Evolutionary conservation across 1,139 yeast species (phyloP), one percentile per base, ranked within the genome.

Genomic region (Candida sp.): DNA sequence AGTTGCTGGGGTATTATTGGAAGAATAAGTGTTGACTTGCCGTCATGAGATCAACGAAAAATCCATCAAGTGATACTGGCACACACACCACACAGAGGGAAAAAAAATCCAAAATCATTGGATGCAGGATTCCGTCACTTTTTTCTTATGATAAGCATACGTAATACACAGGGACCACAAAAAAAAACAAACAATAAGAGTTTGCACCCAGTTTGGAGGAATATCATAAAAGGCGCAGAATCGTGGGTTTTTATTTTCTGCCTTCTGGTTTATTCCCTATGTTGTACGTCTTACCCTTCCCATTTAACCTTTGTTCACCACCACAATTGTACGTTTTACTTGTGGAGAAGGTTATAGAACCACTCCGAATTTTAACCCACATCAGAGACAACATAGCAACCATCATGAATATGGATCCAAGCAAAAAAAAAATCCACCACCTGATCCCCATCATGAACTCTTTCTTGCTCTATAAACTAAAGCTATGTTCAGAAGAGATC

Each of bases 321-420:
- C 17, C 17, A 17, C 17, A 17, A 17, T 17, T 17, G 17, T 17
- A 17, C 17, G 17, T 17, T 23, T 25, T 23, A 2, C 5, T 22
- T 25, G 42, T 38, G 42, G 31, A 38, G 42, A 38, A 38, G 42
- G 31, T 11, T 11, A 26, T 38, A n/a, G 42, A 38, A 34, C 38
- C 38, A 12, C 8, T 17, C 23, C 38, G 38, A 12, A 17, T 17
- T 17, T 17, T 17, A 17, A 17, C 17, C 17, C n/a, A n/a, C n/a
- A n/a, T n/a, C n/a, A n/a, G n/a, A n/a, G n/a, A n/a, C n/a, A n/a
- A n/a, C n/a, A 17, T 2, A 17, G 17, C 17, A 17, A 17, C 17
- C 17, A 17, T 17, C 17, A 17, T 17, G 17, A 17, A 17, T 2
- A 17, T 2, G 17, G 12, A 4, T 22, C 17, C 7, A 5, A 17